These are phyloP conservation scores for Triglochin maritima DNA, from an alignment of 106 monocot species.

Conservation along the genomic window DNA sequence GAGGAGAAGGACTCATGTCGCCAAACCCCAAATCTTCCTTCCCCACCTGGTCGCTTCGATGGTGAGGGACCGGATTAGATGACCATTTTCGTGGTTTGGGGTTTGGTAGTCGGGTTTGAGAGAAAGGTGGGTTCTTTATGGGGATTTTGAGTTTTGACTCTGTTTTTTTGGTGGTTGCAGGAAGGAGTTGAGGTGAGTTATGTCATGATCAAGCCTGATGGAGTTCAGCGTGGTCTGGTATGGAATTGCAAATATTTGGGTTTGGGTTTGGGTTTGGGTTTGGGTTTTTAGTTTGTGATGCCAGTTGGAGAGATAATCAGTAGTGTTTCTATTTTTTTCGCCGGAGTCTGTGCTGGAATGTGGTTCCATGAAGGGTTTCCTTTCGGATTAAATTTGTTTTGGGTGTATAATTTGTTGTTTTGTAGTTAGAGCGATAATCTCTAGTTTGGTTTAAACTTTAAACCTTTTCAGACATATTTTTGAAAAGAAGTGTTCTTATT, in stretches of 20 bases:
- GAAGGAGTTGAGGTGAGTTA: slow-evolving; percentile 62
- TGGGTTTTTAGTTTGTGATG: too few relatives aligned
- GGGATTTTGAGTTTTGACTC: neutral
- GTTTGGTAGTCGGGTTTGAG: neutral
- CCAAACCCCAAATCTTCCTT: slow-evolving; percentile 35
- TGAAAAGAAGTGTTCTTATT: too few relatives aligned
- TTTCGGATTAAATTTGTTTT: too few relatives aligned
- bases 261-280: too few relatives aligned
- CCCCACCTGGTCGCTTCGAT: slow-evolving; percentile 47
- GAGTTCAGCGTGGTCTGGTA: slow-evolving; percentile 87
- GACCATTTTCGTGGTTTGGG: neutral
- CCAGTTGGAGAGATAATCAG: too few relatives aligned
- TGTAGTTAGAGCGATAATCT: too few relatives aligned
- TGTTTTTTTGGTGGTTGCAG: slow-evolving; percentile 11
- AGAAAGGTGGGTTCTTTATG: neutral
- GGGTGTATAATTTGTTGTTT: too few relatives aligned
- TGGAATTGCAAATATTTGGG: neutral
- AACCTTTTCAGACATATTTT: too few relatives aligned
- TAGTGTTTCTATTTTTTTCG: too few relatives aligned
- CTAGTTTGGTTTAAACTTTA: too few relatives aligned
- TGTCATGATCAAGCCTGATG: slow-evolving; percentile 88
- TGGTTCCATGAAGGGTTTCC: too few relatives aligned
- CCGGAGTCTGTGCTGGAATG: too few relatives aligned
- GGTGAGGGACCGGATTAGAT: slow-evolving; percentile 4
- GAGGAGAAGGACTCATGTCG: neutral